Percentiles rank a stretch among this genome's conserved stretches.
These are phyloP conservation scores for Komagataea norvegica DNA, from an alignment of 1,139 yeast species.

Conservation along the genomic window DNA sequence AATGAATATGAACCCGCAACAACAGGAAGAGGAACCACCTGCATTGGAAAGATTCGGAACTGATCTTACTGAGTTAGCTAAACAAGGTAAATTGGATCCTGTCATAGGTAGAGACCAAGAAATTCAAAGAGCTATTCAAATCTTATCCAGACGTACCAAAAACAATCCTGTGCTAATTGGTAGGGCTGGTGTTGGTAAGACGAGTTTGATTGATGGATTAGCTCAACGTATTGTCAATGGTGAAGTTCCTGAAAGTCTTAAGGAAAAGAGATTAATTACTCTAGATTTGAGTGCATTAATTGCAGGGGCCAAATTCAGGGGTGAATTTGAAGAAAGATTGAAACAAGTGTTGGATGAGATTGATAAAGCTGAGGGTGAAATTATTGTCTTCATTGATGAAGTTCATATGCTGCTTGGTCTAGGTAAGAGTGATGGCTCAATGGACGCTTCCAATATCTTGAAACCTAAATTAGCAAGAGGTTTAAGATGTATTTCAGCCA, in stretches of 20 bases:
- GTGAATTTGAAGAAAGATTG: conserved; percentile 90
- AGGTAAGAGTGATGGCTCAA: conserved; percentile 93
- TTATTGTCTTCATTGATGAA: conserved; percentile 88
- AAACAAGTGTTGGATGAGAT: conserved; percentile 82
- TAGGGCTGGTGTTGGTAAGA: conserved; percentile 96
- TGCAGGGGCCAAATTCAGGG: conserved; percentile 92
- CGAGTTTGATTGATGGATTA: conserved; percentile 92
- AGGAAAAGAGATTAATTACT: conserved; percentile 75
- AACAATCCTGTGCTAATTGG: conserved; percentile 94
- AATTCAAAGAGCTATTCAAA: conserved; percentile 86
- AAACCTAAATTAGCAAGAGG: conserved; percentile 97
- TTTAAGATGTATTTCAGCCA: conserved; percentile 93
- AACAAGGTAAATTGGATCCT: conserved; percentile 89
- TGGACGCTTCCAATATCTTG: conserved; percentile 89
- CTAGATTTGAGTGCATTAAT: conserved; percentile 85
- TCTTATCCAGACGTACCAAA: conserved; percentile 85
- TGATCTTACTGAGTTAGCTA: conserved; percentile 80
- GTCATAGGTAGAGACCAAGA: conserved; percentile 97
- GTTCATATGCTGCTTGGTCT: conserved; percentile 86
- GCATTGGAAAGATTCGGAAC: conserved; percentile 87
- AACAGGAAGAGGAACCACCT: conserved; percentile 52
- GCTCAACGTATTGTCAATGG: conserved; percentile 89
- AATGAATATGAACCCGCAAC: conserved; percentile 36
- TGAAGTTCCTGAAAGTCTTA: conserved; percentile 93
- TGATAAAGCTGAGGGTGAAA: conserved; percentile 72